These are phyloP conservation scores for Alloascoidea hylecoeti DNA, from an alignment of 805 yeast species.

Conservation along the genomic window DNA sequence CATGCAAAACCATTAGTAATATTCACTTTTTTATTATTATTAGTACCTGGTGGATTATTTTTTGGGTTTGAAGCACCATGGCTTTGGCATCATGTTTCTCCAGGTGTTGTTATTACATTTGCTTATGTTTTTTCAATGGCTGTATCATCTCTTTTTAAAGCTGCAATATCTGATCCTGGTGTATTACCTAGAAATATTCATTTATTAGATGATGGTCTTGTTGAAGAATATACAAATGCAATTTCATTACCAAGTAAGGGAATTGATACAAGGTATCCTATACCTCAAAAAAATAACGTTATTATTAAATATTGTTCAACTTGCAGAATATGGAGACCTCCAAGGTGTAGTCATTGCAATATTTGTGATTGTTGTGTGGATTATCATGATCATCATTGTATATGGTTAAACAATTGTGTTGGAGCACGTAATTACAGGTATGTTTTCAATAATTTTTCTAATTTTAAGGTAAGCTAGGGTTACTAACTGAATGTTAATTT, in stretches of 20 bases:
- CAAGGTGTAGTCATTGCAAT: slow-evolving; percentile 63
- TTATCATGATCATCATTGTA: slow-evolving; percentile 62
- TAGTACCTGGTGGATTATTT: slow-evolving; percentile 38
- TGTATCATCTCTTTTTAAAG: slow-evolving; percentile 32
- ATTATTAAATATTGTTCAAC: slow-evolving; percentile 43
- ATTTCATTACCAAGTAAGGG: slow-evolving; percentile 31
- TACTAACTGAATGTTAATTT: too few relatives aligned
- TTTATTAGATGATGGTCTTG: slow-evolving; percentile 27
- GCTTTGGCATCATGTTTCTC: slow-evolving; percentile 42
- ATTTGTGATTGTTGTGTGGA: slow-evolving; percentile 52
- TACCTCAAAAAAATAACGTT: neutral
- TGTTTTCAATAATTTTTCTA: slow-evolving; percentile 22
- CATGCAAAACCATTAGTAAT: slow-evolving; percentile 24
- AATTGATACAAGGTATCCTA: too few relatives aligned
- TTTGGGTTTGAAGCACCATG: slow-evolving; percentile 32
- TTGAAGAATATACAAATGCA: slow-evolving; percentile 41
- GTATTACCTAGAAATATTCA: slow-evolving; percentile 52
- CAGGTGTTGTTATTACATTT: slow-evolving; percentile 41
- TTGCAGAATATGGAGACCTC: slow-evolving; percentile 66
- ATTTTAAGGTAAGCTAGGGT: too few relatives aligned
- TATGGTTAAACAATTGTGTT: slow-evolving; percentile 60
- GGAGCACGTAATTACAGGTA: slow-evolving; percentile 60
- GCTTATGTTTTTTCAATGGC: slow-evolving; percentile 42
- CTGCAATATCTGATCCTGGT: slow-evolving; percentile 59
- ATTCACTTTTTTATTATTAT: slow-evolving; percentile 17